phyloP scores from a whole-genome alignment of 2,329 filamentous ascomycete genomes.

The Exophiala alcalophila region DNA sequence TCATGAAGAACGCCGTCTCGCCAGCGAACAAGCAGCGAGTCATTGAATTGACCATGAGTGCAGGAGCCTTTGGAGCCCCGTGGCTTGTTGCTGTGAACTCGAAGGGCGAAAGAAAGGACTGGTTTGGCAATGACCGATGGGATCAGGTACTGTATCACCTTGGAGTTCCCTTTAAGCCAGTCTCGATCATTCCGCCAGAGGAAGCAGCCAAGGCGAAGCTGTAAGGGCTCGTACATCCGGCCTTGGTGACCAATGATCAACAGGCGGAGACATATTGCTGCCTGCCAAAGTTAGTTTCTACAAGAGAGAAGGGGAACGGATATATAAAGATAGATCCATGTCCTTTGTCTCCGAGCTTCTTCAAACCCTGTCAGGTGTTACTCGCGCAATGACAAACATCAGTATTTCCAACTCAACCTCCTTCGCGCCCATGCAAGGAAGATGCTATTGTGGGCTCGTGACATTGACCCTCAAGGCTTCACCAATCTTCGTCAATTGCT shows the following conservation, averaged over 20 bases:
- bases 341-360: too few relatives aligned
- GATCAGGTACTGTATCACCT: constrained; percentile 24
- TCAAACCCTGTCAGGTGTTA: too few relatives aligned
- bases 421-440: constrained; percentile 5
- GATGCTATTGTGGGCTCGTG: constrained; percentile 12
- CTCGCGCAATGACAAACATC: neutral
- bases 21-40: constrained; percentile 23
- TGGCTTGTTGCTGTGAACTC: constrained; percentile 23
- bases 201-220: constrained; percentile 19
- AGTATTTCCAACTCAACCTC: neutral
- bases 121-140: constrained; percentile 26
- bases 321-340: too few relatives aligned
- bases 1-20: constrained; percentile 20
- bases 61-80: constrained; percentile 22
- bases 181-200: constrained; percentile 18
- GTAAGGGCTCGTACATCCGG: neutral
- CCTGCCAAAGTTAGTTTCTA: too few relatives aligned
- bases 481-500: constrained; percentile 20
- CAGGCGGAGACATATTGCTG: neutral
- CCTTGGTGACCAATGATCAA: neutral
- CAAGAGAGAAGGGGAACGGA: too few relatives aligned
- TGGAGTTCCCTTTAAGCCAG: constrained; percentile 15
- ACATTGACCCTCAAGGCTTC: constrained; percentile 9
- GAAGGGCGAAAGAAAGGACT: constrained; percentile 17
- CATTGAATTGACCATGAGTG: constrained; percentile 19